Percentiles rank a stretch among this genome's conserved stretches.
Conservation (phyloP, 352 stramenopile species). For the Pythium folliculosum region DNA sequence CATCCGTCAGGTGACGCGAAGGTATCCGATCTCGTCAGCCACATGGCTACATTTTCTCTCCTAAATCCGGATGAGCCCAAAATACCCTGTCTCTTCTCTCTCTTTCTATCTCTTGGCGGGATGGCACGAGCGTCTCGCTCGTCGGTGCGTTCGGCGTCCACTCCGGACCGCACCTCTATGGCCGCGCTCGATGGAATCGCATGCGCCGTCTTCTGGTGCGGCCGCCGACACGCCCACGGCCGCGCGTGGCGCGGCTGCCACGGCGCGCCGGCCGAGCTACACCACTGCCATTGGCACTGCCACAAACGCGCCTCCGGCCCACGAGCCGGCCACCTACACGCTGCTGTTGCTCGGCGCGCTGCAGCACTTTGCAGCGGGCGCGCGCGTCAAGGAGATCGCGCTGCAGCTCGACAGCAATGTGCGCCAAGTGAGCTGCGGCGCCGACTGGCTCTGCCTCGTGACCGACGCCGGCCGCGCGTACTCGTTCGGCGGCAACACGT, state of each 20-base stretch:
- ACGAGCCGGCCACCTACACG: slow-evolving; percentile 45
- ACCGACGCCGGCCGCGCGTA: slow-evolving; percentile 49
- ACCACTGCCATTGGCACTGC: neutral
- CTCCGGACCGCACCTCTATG: neutral
- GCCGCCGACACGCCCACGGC: neutral
- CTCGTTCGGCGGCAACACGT: slow-evolving; percentile 56
- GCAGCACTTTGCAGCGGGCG: slow-evolving; percentile 22
- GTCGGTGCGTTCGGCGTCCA: too few species aligned
- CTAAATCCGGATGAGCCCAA: neutral
- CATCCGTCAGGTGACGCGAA: neutral
- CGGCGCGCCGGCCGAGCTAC: neutral
- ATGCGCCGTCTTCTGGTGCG: neutral
- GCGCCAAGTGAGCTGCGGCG: slow-evolving; percentile 43
- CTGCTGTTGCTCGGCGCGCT: slow-evolving; percentile 54
- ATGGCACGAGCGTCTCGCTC: too few species aligned
- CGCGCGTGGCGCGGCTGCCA: neutral
- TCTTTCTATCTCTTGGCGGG: too few species aligned
- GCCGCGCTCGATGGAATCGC: slow-evolving; percentile 1
- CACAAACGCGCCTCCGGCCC: neutral
- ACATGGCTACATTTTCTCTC: slow-evolving; percentile 5
- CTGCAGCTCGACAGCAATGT: slow-evolving; percentile 48
- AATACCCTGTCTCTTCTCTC: neutral
- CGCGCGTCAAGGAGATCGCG: slow-evolving; percentile 40
- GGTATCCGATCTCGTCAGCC: neutral
- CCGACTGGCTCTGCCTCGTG: slow-evolving; percentile 54